phyloP scores from a whole-genome alignment of 306 rosid species.

The Coriaria nepalensis region DNA sequence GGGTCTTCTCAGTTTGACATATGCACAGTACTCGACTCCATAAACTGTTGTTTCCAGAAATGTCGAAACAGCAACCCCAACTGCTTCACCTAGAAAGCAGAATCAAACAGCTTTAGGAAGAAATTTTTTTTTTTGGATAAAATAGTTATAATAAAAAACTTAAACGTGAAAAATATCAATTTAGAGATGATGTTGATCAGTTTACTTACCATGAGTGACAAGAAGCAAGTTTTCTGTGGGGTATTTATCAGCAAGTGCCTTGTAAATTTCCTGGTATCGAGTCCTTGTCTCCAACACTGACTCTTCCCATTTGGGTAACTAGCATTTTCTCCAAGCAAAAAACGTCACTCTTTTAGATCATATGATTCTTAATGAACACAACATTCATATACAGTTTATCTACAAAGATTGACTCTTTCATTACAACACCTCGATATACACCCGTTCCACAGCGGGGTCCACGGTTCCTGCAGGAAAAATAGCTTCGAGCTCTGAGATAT shows the following conservation, averaged over 20 bases:
- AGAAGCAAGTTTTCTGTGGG: slow-evolving; percentile 66
- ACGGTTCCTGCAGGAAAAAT: slow-evolving; percentile 58
- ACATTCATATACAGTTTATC: neutral
- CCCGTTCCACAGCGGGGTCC: slow-evolving; percentile 37
- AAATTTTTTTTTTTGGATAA: too few species aligned
- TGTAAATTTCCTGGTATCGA: slow-evolving; percentile 43
- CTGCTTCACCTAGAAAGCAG: slow-evolving; percentile 58
- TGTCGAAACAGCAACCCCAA: slow-evolving; percentile 46
- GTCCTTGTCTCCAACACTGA: slow-evolving; percentile 24
- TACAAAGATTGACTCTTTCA: neutral
- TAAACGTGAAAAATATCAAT: neutral
- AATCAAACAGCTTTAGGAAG: neutral
- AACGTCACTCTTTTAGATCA: slow-evolving; percentile 8
- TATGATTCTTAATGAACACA: too few species aligned
- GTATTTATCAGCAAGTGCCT: slow-evolving; percentile 66
- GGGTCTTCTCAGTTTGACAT: slow-evolving; percentile 53
- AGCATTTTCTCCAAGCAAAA: slow-evolving; percentile 12
- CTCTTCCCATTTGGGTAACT: slow-evolving; percentile 75
- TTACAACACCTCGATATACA: slow-evolving; percentile 48
- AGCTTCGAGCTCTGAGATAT: slow-evolving; percentile 54
- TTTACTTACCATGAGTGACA: slow-evolving; percentile 73
- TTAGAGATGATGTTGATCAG: neutral
- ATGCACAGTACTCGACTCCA: slow-evolving; percentile 58
- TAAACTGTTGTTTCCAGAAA: slow-evolving; percentile 34
- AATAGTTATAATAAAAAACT: too few species aligned